A percentile compares a stretch with the other conserved stretches of the same genome.
These are phyloP conservation scores for Exsudoporus floridanus DNA, from an alignment of 1,284 basidiomycete genomes.

Conservation along the genomic window DNA sequence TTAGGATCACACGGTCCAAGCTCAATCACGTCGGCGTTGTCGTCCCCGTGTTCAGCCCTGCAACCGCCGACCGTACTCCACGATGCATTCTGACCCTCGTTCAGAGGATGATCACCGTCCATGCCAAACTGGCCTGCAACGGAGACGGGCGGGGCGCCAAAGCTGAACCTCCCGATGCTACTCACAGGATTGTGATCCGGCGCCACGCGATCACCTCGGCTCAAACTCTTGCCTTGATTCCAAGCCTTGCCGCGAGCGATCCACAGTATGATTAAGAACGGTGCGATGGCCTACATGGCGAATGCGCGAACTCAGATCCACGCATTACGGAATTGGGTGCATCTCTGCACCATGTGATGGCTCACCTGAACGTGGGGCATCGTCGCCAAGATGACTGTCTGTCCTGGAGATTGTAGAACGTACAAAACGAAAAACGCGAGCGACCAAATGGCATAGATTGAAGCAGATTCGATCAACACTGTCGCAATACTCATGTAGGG, in stretches of 20 bases:
- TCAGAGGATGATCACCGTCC: background rate
- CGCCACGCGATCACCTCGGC: background rate
- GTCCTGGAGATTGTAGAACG: slow-evolving; percentile 19
- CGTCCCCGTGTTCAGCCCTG: background rate
- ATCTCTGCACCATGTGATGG: background rate
- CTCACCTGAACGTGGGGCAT: slow-evolving; percentile 34
- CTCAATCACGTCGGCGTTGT: slow-evolving; percentile 8
- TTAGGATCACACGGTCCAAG: slow-evolving; percentile 8
- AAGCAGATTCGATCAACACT: slow-evolving; percentile 31
- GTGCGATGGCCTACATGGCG: slow-evolving; percentile 23
- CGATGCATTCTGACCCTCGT: slow-evolving; percentile 7
- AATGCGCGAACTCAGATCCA: background rate
- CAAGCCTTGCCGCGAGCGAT: slow-evolving; percentile 25
- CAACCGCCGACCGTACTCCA: slow-evolving; percentile 11
- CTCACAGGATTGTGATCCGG: background rate
- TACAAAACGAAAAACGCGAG: slow-evolving; percentile 29
- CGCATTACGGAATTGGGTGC: background rate
- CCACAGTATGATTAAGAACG: slow-evolving; percentile 31
- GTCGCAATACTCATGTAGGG: slow-evolving; percentile 28
- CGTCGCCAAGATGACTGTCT: slow-evolving; percentile 29
- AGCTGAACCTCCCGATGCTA: background rate
- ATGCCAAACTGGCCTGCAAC: background rate
- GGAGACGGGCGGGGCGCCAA: slow-evolving; percentile 10
- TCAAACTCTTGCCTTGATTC: background rate
- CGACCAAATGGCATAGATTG: slow-evolving; percentile 32